Percentiles rank a stretch among this genome's conserved stretches.
Conservation (phyloP, 2,329 filamentous ascomycete genomes). For the Chaetothyriales sp. region DNA sequence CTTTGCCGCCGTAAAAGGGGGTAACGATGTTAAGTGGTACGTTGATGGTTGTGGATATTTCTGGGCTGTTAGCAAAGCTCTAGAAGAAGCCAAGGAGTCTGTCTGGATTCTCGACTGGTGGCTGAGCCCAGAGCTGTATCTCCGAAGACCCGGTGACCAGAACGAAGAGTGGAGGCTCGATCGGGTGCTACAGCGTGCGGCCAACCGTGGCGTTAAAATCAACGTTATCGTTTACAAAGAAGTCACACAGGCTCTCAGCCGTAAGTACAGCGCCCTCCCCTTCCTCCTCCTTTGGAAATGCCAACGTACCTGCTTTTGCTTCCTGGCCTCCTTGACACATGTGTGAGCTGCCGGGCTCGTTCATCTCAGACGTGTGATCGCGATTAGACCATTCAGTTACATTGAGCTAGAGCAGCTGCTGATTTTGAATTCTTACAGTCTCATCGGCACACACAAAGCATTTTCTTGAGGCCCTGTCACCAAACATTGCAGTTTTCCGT, state of each 20-base stretch:
- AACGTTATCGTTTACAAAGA: conserved; percentile 90
- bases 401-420: conserved; percentile 31
- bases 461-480: conserved; percentile 57
- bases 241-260: conserved; percentile 62
- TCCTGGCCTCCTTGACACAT: conserved; percentile 26
- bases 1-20: conserved; percentile 56
- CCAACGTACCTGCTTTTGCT: conserved; percentile 31
- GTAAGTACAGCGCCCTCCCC: conserved; percentile 41
- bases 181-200: conserved; percentile 64
- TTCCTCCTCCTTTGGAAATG: conserved; percentile 9
- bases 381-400: conserved; percentile 31
- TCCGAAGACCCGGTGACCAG: conserved; percentile 63
- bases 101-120: conserved; percentile 81
- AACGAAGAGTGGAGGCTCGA: conserved; percentile 77
- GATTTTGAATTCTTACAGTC: conserved; percentile 36
- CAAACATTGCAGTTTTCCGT: conserved; percentile 75
- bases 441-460: conserved; percentile 65
- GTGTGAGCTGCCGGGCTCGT: conserved; percentile 26
- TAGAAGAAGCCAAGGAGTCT: conserved; percentile 57
- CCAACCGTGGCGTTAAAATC: conserved; percentile 68
- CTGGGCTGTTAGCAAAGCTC: conserved; percentile 63
- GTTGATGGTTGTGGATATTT: conserved; percentile 70
- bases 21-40: conserved; percentile 66
- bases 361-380: conserved; percentile 27
- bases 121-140: conserved; percentile 68